Base-by-base conservation (phyloP, 352 stramenopile species). In the Globisporangium ultimum region DNA sequence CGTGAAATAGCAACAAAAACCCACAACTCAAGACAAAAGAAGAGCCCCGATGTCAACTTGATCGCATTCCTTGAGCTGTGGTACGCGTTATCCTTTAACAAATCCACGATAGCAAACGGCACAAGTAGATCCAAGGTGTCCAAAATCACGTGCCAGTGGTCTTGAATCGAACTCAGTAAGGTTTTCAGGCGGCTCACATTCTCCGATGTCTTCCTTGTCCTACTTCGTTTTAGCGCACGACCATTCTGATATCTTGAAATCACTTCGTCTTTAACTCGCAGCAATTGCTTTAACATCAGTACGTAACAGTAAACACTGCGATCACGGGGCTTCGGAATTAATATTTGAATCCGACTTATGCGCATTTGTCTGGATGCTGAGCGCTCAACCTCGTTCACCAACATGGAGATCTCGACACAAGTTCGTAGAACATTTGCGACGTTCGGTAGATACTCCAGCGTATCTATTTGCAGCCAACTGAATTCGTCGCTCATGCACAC, bases 1-100 rank as follows among this genome's bases (percentile, higher is more conserved):
- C 18, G 45, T 17, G 22, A 54, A 2, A 60, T 9, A 13, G 24
- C 8, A 7, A 43, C 36, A 8, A 59, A 60, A 17, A 65, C 36
- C 59, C 59, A 65, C 50, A 65, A 14, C 22, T 65, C 59, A 21
- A 60, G 21, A n/a, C 59, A 60, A 10, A 60, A 47, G n/a, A 60
- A 40, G 11, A 32, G 3, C 14, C 59, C 59, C 11, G 51, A 56
- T 38, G 59, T 65, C 13, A 52, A 13, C 49, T 42, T 53, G 28
- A 48, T 14, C 24, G 24, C 12, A 2, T 38, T 42, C 9, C 17
- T 22, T 36, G 50, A 22, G 10, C 46, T n/a, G 9, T 13, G 17
- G 14, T 12, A 20, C 1, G 11, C 18, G 22, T 20, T 58, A 8
- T 43, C 43, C 22, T 42, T 49, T 5, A 65, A 22, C 40, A 60